A percentile compares a stretch with the other conserved stretches of the same genome.
phyloP scores from a whole-genome alignment of 75 land plant genomes.

The Picea sitchensis region DNA sequence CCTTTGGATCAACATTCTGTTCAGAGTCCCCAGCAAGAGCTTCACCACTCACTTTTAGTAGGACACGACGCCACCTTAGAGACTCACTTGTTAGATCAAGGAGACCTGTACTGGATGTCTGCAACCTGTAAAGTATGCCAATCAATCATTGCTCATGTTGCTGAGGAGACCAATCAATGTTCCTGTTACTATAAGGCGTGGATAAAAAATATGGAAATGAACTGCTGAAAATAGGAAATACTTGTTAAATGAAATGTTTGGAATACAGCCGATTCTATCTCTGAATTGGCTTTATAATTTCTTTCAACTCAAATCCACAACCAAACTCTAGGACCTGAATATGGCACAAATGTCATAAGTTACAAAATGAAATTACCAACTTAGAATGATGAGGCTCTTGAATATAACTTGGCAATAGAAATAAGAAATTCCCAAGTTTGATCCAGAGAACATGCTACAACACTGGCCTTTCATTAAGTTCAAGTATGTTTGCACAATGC shows the following conservation, averaged over 20 bases:
- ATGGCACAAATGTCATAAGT: background rate
- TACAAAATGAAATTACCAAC: background rate
- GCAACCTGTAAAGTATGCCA: background rate
- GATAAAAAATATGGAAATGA: background rate
- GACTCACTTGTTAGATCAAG: constrained; percentile 5
- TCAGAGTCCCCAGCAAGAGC: constrained; percentile 79
- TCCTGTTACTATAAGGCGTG: background rate
- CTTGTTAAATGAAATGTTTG: background rate
- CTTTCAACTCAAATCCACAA: background rate
- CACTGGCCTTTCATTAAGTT: background rate
- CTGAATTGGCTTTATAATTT: no score
- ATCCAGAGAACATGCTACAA: background rate
- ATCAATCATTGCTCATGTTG: background rate
- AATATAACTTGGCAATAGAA: background rate
- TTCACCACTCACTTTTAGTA: constrained; percentile 93
- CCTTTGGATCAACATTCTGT: constrained; percentile 91
- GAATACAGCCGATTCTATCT: background rate
- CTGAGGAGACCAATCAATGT: constrained; percentile 2
- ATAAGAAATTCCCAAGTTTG: background rate
- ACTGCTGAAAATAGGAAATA: background rate
- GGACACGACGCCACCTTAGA: constrained; percentile 65
- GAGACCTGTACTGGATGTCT: background rate
- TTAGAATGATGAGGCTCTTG: background rate
- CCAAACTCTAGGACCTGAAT: background rate
- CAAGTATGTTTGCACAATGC: background rate